Evolutionary conservation across 768 basidiomycete genomes (phyloP), one percentile per base, ranked within the genome.

Genomic region (Lactarius trivialis): DNA sequence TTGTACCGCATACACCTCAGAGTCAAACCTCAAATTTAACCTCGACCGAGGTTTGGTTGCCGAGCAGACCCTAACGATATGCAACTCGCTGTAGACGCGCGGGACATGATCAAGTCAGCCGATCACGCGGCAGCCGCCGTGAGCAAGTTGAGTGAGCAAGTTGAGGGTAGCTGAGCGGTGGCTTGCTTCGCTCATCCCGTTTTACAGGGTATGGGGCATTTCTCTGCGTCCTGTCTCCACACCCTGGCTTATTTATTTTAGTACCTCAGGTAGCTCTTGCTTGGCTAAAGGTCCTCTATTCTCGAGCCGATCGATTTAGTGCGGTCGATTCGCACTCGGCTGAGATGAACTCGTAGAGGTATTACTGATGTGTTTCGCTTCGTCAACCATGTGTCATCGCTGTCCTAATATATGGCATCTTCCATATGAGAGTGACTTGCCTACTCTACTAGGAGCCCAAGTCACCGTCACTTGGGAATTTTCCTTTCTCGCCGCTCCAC

Each of bases 21-120:
- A n/a, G n/a, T n/a, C n/a, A n/a, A n/a, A n/a, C n/a, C n/a, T n/a
- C n/a, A n/a, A n/a, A n/a, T n/a, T n/a, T n/a, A n/a, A n/a, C n/a
- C n/a, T n/a, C n/a, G n/a, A n/a, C n/a, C n/a, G n/a, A n/a, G n/a
- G n/a, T n/a, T n/a, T n/a, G n/a, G n/a, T n/a, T n/a, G n/a, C n/a
- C n/a, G n/a, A n/a, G n/a, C n/a, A n/a, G n/a, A n/a, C n/a, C n/a
- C n/a, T n/a, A n/a, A n/a, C n/a, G n/a, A n/a, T n/a, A n/a, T n/a
- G n/a, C n/a, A n/a, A n/a, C n/a, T n/a, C n/a, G n/a, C n/a, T n/a
- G n/a, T n/a, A n/a, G n/a, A n/a, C n/a, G n/a, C n/a, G n/a, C n/a
- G n/a, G n/a, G 28, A 58, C 30, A 67, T 66, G 67, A 41, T 66
- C n/a, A 61, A 50, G 51, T 54, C 55, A 8, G 67, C 67, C 21